Evolutionary conservation across 768 basidiomycete species (phyloP).

Genomic region (Boletus rubroflammeus): DNA sequence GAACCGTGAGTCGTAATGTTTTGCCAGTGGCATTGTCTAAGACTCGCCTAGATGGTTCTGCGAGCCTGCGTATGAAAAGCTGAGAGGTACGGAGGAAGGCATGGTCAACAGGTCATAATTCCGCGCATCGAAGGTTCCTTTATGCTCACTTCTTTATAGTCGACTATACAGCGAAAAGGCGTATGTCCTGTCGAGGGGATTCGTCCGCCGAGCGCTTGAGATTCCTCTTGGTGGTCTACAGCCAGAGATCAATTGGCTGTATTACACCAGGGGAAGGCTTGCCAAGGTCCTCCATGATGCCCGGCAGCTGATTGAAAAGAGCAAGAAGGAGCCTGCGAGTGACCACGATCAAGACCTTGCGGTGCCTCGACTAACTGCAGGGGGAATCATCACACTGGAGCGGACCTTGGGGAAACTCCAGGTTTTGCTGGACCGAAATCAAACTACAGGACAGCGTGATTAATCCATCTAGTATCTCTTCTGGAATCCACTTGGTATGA

Average conservation of each 20-base stretch:
- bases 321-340: slow-evolving; percentile 38
- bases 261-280: slow-evolving; percentile 60
- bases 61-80: slow-evolving; percentile 91
- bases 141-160: slow-evolving; percentile 37
- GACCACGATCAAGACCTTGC: slow-evolving; percentile 43
- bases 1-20: slow-evolving; percentile 64
- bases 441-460: slow-evolving; percentile 13
- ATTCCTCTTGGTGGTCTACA: slow-evolving; percentile 70
- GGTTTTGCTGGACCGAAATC: slow-evolving; percentile 31
- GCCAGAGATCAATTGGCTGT: slow-evolving; percentile 70
- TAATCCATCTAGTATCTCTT: slow-evolving; percentile 14
- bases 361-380: slow-evolving; percentile 73
- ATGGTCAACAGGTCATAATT: slow-evolving; percentile 69
- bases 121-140: background rate
- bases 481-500: slow-evolving; percentile 13
- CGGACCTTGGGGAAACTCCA: slow-evolving; percentile 71
- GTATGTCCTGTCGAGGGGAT: slow-evolving; percentile 84
- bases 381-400: slow-evolving; percentile 74
- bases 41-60: slow-evolving; percentile 67
- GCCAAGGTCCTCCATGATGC: slow-evolving; percentile 66
- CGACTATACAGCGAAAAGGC: slow-evolving; percentile 93
- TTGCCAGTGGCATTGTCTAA: slow-evolving; percentile 1
- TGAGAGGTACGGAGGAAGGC: slow-evolving; percentile 87
- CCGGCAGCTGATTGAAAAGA: slow-evolving; percentile 62
- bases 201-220: slow-evolving; percentile 86